Evolutionary conservation across 345 rosid genomes (phyloP).

Genomic region (Reutealis trisperma): DNA sequence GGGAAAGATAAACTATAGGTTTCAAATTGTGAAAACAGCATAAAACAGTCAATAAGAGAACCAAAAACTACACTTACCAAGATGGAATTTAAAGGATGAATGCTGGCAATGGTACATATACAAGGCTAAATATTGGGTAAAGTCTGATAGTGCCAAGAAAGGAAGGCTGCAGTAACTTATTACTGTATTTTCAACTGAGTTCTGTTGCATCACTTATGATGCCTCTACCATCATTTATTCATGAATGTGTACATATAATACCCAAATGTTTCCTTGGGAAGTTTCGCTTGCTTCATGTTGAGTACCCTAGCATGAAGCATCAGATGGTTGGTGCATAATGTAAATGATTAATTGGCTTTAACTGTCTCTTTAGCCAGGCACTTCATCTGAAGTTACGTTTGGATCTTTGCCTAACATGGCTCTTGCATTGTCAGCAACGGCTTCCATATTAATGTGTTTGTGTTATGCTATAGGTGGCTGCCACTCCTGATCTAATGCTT

Average conservation of each 20-base stretch:
- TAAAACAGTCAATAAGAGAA: background rate
- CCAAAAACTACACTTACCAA: background rate
- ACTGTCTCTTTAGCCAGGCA: background rate
- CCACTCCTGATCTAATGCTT: slow-evolving; percentile 82
- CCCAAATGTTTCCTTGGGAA: no score
- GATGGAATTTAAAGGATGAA: no score
- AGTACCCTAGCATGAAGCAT: no score
- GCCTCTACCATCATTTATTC: background rate
- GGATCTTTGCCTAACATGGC: background rate
- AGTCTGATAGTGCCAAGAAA: no score
- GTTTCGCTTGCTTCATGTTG: no score
- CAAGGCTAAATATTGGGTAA: no score
- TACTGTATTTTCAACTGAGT: no score
- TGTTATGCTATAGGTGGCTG: slow-evolving; percentile 62
- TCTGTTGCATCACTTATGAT: no score
- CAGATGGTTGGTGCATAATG: no score
- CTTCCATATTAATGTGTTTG: background rate
- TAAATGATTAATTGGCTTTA: background rate
- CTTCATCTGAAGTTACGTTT: background rate
- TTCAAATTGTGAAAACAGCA: background rate
- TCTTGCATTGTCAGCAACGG: background rate
- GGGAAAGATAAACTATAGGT: background rate
- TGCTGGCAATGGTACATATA: no score
- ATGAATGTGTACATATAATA: background rate
- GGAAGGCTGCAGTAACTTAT: no score